These are phyloP conservation scores for Millerozyma miso DNA, from an alignment of 805 yeast genomes.

Conservation along the genomic window DNA sequence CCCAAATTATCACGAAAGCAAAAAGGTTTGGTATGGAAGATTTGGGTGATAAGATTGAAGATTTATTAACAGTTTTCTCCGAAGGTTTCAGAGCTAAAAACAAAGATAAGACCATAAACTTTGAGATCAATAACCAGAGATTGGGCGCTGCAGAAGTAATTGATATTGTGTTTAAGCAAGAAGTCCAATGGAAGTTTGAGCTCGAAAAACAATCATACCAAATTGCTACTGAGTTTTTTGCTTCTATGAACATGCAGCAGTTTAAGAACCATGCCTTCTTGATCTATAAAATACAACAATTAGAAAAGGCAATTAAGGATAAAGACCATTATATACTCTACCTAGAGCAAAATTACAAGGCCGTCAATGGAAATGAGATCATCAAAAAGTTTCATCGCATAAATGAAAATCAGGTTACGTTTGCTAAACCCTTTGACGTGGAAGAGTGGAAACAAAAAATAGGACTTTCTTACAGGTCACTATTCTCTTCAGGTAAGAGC, in stretches of 20 bases:
- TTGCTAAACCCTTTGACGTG: neutral
- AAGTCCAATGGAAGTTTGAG: constrained; percentile 19
- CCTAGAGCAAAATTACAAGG: constrained; percentile 30
- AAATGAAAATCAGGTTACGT: neutral
- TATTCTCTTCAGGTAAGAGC: neutral
- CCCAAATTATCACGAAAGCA: constrained; percentile 15
- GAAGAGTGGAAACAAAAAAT: neutral
- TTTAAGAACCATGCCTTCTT: constrained; percentile 18
- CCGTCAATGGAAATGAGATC: constrained; percentile 31
- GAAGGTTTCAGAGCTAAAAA: neutral
- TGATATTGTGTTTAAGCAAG: neutral
- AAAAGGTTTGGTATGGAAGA: constrained; percentile 25
- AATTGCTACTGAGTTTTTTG: constrained; percentile 12
- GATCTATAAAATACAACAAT: constrained; percentile 12
- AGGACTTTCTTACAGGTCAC: neutral
- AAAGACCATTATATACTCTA: constrained; percentile 32
- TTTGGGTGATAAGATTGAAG: constrained; percentile 9
- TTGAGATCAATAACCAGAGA: neutral
- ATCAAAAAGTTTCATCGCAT: constrained; percentile 17
- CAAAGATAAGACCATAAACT: neutral
- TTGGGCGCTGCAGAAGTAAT: neutral
- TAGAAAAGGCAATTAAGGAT: constrained; percentile 17
- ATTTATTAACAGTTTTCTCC: neutral
- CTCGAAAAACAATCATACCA: constrained; percentile 7
- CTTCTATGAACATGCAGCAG: constrained; percentile 18